Evolutionary conservation across 192 early-diverging fungal genomes (phyloP).

Genomic region (Coemansia sp.): DNA sequence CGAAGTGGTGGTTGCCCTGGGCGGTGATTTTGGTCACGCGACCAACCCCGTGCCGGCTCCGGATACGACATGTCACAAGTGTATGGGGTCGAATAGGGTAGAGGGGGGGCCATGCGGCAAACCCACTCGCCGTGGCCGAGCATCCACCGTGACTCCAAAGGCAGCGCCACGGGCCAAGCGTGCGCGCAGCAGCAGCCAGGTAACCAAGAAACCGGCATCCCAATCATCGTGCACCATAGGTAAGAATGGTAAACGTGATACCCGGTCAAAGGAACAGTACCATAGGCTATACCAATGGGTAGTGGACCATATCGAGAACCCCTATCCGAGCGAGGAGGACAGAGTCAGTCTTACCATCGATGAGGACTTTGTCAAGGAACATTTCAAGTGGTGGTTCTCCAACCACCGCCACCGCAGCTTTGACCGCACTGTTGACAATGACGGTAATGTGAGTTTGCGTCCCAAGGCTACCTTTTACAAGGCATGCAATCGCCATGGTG

Average conservation of each 20-base stretch:
- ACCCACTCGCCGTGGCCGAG: too few relatives aligned
- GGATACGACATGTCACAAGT: too few relatives aligned
- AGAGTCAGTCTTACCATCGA: slow-evolving; percentile 1
- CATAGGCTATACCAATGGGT: slow-evolving; percentile 13
- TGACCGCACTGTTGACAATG: neutral
- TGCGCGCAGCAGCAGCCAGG: too few relatives aligned
- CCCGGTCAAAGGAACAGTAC: slow-evolving; percentile 5
- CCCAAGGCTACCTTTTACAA: slow-evolving; percentile 20
- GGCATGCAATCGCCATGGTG: slow-evolving; percentile 8
- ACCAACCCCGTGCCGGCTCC: too few relatives aligned
- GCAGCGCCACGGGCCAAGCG: too few relatives aligned
- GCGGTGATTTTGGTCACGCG: too few relatives aligned
- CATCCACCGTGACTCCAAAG: too few relatives aligned
- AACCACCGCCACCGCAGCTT: slow-evolving; percentile 38
- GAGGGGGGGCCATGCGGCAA: too few relatives aligned
- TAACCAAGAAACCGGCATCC: too few relatives aligned
- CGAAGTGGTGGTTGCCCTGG: too few relatives aligned
- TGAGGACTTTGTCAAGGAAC: slow-evolving; percentile 6
- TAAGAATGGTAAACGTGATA: slow-evolving; percentile 20
- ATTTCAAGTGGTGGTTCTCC: slow-evolving; percentile 44
- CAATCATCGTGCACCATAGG: too few relatives aligned
- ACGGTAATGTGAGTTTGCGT: slow-evolving; percentile 8
- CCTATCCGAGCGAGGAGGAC: slow-evolving; percentile 25
- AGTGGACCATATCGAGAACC: slow-evolving; percentile 18
- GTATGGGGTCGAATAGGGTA: too few relatives aligned